Percentiles rank a stretch among this genome's conserved stretches.
Conservation (phyloP, 306 rosid genomes). For the Pyrus betulifolia region DNA sequence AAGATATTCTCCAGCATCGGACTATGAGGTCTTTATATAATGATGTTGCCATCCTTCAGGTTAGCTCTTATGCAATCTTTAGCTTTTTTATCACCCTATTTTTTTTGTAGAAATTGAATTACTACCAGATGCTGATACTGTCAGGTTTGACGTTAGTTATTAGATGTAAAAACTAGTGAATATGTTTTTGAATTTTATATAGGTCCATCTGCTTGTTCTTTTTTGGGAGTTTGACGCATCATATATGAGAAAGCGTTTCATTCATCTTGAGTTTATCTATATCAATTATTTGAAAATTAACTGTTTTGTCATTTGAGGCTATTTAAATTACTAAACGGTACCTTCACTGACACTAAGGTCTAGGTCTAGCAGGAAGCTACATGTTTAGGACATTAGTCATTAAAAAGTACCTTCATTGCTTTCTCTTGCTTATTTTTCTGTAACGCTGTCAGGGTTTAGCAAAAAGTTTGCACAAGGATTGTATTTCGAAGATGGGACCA, state of each 20-base stretch:
- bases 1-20: slow-evolving; percentile 53
- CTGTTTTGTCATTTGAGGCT: not conserved
- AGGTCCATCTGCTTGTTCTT: not conserved
- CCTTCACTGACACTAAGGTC: not conserved
- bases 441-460: slow-evolving; percentile 53
- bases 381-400: not conserved
- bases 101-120: not conserved
- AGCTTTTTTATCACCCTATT: not conserved
- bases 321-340: not conserved
- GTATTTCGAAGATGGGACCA: slow-evolving; percentile 56
- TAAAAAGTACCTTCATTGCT: not conserved
- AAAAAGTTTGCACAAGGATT: slow-evolving; percentile 66
- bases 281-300: not conserved
- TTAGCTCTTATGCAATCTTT: slow-evolving; percentile 18
- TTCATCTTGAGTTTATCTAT: not conserved
- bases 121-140: not conserved
- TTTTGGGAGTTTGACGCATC: not conserved
- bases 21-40: slow-evolving; percentile 73
- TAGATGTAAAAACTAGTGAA: not conserved
- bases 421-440: not conserved
- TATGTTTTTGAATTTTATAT: not conserved
- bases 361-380: not conserved
- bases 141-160: not conserved
- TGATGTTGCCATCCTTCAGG: slow-evolving; percentile 80
- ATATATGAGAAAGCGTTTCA: not conserved